Evolutionary conservation across 805 yeast species (phyloP).

Genomic region (Ogataea nitratoaversa): DNA sequence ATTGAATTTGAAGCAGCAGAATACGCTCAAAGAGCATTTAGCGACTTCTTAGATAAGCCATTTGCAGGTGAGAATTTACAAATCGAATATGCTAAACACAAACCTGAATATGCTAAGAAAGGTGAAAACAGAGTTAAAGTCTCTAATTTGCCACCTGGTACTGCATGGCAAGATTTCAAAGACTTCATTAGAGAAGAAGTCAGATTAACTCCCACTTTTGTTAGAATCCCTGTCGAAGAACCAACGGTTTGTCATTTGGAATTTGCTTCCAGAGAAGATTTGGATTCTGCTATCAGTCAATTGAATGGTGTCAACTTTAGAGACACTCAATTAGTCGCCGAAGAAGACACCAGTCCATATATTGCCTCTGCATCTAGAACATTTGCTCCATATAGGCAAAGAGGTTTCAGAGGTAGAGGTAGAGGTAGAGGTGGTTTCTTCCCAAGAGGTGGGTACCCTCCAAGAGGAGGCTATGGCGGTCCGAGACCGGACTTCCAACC

Average conservation of each 20-base stretch:
- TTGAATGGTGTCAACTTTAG: slow-evolving; percentile 73
- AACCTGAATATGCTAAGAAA: slow-evolving; percentile 50
- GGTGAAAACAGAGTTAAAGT: slow-evolving; percentile 73
- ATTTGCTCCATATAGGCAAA: slow-evolving; percentile 37
- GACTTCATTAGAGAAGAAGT: slow-evolving; percentile 83
- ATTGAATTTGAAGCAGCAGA: slow-evolving; percentile 74
- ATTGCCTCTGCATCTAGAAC: slow-evolving; percentile 45
- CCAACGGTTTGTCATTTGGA: slow-evolving; percentile 48
- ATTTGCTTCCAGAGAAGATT: slow-evolving; percentile 63
- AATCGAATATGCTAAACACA: slow-evolving; percentile 53
- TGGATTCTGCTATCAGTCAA: slow-evolving; percentile 68
- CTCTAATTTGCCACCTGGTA: slow-evolving; percentile 65
- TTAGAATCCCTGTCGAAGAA: slow-evolving; percentile 45
- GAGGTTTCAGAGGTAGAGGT: slow-evolving; percentile 45
- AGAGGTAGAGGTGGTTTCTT: slow-evolving; percentile 33
- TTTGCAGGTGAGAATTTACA: slow-evolving; percentile 48
- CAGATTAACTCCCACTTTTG: slow-evolving; percentile 58
- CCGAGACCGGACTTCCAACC: slow-evolving; percentile 35
- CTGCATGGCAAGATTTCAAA: slow-evolving; percentile 86
- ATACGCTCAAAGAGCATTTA: slow-evolving; percentile 47
- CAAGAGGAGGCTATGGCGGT: slow-evolving; percentile 30
- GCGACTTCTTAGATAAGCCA: slow-evolving; percentile 40
- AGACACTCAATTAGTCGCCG: slow-evolving; percentile 57
- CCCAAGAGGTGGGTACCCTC: slow-evolving; percentile 29
- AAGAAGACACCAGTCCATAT: slow-evolving; percentile 68